Evolutionary conservation across 2,329 filamentous ascomycete genomes (phyloP).

Genomic region (Alternaria arborescens): DNA sequence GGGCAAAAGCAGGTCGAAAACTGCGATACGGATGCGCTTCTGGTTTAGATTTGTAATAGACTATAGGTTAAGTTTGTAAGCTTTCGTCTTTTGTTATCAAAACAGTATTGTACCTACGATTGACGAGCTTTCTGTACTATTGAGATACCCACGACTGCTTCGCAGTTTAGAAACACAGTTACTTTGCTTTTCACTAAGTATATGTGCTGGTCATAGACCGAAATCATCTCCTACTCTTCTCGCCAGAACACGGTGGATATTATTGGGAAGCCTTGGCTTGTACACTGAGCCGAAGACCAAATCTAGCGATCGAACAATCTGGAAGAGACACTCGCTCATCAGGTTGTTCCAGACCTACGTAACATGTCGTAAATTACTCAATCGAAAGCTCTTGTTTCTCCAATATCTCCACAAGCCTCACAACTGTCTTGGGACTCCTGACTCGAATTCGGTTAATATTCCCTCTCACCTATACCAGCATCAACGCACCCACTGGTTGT

Average conservation of each 20-base stretch:
- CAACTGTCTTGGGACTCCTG: not conserved
- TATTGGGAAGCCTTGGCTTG: too few relatives aligned
- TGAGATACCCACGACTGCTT: constrained; percentile 8
- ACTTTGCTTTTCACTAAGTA: not conserved
- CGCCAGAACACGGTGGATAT: too few relatives aligned
- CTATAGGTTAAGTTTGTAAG: not conserved
- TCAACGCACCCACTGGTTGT: too few relatives aligned
- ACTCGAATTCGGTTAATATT: not conserved
- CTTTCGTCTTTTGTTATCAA: not conserved
- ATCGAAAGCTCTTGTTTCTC: not conserved
- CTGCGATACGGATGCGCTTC: constrained; percentile 14
- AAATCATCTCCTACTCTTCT: too few relatives aligned
- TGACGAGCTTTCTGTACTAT: constrained; percentile 2
- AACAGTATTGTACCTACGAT: not conserved
- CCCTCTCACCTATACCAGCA: not conserved
- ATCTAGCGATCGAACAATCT: not conserved
- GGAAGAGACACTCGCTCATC: not conserved
- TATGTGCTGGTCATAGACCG: not conserved
- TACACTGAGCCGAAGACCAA: not conserved
- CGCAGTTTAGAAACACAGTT: not conserved
- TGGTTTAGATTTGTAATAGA: not conserved
- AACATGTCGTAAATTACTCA: not conserved
- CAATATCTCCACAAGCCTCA: not conserved
- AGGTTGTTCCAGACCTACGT: too few relatives aligned
- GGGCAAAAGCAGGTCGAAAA: constrained; percentile 32